These are phyloP conservation scores for Metschnikowia anglica DNA, from an alignment of 805 yeast species.

Conservation along the genomic window DNA sequence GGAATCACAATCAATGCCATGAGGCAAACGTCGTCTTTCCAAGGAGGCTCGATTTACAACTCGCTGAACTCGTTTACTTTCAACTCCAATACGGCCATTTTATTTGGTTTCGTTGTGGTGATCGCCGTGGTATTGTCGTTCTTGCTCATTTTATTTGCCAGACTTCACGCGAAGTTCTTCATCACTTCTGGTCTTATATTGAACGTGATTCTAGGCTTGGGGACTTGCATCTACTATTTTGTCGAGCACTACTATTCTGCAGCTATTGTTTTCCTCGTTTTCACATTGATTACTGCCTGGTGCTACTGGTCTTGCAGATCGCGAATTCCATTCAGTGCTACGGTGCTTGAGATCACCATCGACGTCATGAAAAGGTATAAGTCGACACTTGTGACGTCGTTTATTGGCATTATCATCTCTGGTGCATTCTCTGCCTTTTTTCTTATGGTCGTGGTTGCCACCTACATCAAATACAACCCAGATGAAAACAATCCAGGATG, in stretches of 20 bases:
- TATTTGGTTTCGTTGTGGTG: constrained; percentile 64
- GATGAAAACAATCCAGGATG: constrained; percentile 54
- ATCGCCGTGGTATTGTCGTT: constrained; percentile 59
- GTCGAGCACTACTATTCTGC: constrained; percentile 72
- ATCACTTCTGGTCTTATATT: constrained; percentile 66
- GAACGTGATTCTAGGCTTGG: constrained; percentile 68
- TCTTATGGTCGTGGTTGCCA: constrained; percentile 65
- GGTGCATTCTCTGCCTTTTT: constrained; percentile 67
- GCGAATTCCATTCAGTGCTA: constrained; percentile 73
- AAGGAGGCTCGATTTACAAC: constrained; percentile 64
- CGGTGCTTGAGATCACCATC: constrained; percentile 67
- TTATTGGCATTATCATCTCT: constrained; percentile 57
- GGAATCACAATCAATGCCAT: constrained; percentile 67
- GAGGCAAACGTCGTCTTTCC: constrained; percentile 49
- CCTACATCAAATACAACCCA: constrained; percentile 75
- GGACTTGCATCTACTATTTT: constrained; percentile 73
- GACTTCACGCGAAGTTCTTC: constrained; percentile 63
- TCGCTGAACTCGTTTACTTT: constrained; percentile 55
- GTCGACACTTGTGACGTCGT: constrained; percentile 59
- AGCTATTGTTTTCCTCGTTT: constrained; percentile 69
- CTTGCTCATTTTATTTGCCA: constrained; percentile 57
- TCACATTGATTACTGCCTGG: constrained; percentile 62
- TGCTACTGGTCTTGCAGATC: constrained; percentile 70
- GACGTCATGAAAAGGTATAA: constrained; percentile 76
- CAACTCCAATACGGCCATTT: constrained; percentile 70